Evolutionary conservation across 306 rosid species (phyloP).

Genomic region (Psophocarpus tetragonolobus): DNA sequence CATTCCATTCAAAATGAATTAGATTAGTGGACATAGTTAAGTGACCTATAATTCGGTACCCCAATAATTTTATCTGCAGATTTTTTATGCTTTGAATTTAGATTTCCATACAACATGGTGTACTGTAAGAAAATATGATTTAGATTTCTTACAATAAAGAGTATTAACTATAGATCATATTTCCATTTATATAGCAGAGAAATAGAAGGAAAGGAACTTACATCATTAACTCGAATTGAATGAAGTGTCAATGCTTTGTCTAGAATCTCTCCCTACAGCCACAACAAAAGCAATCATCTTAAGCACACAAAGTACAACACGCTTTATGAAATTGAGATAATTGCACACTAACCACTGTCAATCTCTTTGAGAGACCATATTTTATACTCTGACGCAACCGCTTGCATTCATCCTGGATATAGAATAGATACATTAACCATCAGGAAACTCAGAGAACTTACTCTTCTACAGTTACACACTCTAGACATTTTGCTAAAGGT

Average conservation of each 20-base stretch:
- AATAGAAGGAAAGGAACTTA: slow-evolving; percentile 45
- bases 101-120: too few relatives aligned
- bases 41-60: neutral
- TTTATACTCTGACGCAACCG: slow-evolving; percentile 73
- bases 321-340: slow-evolving; percentile 32
- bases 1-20: slow-evolving; percentile 13
- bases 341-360: slow-evolving; percentile 76
- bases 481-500: slow-evolving; percentile 1
- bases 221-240: slow-evolving; percentile 75
- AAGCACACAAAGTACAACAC: slow-evolving; percentile 28
- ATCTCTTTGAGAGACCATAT: slow-evolving; percentile 74
- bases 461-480: neutral
- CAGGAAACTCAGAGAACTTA: slow-evolving; percentile 6
- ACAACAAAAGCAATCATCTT: slow-evolving; percentile 35
- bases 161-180: slow-evolving; percentile 13
- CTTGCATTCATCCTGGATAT: slow-evolving; percentile 83
- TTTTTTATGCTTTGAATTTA: slow-evolving; percentile 18
- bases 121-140: too few relatives aligned
- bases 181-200: slow-evolving; percentile 2
- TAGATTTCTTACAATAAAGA: slow-evolving; percentile 4
- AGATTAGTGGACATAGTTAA: neutral
- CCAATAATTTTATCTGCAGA: neutral
- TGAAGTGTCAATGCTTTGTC: slow-evolving; percentile 71
- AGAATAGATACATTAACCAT: slow-evolving; percentile 38
- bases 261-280: slow-evolving; percentile 76